Conservation (phyloP, 306 rosid genomes). For the Aeschynomene evenia region DNA sequence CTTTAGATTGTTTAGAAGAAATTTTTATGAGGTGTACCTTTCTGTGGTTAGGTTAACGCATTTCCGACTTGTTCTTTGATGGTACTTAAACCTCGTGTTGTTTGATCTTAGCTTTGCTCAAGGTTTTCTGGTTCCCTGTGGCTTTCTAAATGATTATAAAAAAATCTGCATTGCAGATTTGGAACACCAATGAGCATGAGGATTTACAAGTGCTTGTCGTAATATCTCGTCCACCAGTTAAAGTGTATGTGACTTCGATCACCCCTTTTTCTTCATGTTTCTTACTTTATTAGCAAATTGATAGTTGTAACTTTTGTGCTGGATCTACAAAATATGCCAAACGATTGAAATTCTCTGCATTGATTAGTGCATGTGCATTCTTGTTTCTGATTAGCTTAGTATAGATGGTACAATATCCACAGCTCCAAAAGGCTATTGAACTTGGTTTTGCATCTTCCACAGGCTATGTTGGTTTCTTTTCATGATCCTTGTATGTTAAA, state of each 20-base stretch:
- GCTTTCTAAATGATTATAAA: conserved; percentile 18
- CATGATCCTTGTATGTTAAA: neutral
- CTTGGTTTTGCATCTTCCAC: neutral
- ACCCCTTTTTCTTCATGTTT: conserved; percentile 26
- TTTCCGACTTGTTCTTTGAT: neutral
- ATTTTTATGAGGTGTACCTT: neutral
- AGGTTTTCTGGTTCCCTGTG: neutral
- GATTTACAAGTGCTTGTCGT: conserved; percentile 80
- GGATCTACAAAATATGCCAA: conserved; percentile 20
- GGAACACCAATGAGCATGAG: conserved; percentile 71
- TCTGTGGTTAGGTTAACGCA: neutral
- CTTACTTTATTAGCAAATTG: neutral
- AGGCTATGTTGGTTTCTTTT: conserved; percentile 11
- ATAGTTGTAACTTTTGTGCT: neutral
- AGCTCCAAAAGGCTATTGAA: neutral
- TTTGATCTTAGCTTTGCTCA: neutral
- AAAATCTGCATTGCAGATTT: conserved; percentile 53
- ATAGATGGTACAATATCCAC: too few species aligned
- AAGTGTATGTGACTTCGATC: conserved; percentile 62
- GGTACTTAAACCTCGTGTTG: neutral
- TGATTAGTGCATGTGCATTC: conserved; percentile 18
- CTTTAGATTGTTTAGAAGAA: conserved; percentile 11
- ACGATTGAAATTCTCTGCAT: conserved; percentile 3
- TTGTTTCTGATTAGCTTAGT: neutral
- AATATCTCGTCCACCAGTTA: conserved; percentile 85